These are phyloP conservation scores for Anthracocystis walkeri DNA, from an alignment of 1,284 basidiomycete genomes.

Conservation along the genomic window DNA sequence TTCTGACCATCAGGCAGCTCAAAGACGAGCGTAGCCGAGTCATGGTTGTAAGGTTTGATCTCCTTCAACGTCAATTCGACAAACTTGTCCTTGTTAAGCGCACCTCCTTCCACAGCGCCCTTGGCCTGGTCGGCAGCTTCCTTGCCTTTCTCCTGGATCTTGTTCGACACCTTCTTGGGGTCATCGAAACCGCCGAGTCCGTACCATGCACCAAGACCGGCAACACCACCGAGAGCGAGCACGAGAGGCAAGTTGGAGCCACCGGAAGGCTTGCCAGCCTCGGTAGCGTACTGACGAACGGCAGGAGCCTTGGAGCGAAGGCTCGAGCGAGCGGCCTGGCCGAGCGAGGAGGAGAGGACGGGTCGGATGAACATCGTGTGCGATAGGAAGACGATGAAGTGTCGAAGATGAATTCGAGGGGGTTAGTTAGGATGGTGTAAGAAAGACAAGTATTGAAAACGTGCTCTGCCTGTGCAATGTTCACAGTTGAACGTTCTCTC, in stretches of 20 bases:
- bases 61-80: conserved; percentile 84
- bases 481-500: conserved; percentile 1
- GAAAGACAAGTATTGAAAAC: not conserved
- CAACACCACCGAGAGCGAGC: conserved; percentile 64
- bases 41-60: conserved; percentile 91
- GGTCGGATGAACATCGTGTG: conserved; percentile 51
- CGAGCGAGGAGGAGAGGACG: conserved; percentile 45
- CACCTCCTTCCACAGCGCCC: conserved; percentile 31
- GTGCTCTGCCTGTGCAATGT: not conserved
- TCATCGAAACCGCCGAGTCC: conserved; percentile 61
- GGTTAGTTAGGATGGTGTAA: not conserved
- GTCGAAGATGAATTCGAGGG: not conserved
- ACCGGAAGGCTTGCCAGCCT: conserved; percentile 48
- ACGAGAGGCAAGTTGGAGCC: conserved; percentile 60
- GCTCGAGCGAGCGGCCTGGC: conserved; percentile 48
- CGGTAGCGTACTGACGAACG: conserved; percentile 44
- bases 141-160: conserved; percentile 52
- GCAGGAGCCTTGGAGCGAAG: conserved; percentile 47
- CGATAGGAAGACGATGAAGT: not conserved
- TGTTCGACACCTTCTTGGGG: conserved; percentile 49
- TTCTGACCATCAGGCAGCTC: conserved; percentile 84
- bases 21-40: conserved; percentile 86
- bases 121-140: conserved; percentile 42
- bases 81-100: conserved; percentile 75
- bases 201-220: conserved; percentile 66